Evolutionary conservation across 495 filamentous ascomycete species (phyloP).

Genomic region (Daldinia childiae): DNA sequence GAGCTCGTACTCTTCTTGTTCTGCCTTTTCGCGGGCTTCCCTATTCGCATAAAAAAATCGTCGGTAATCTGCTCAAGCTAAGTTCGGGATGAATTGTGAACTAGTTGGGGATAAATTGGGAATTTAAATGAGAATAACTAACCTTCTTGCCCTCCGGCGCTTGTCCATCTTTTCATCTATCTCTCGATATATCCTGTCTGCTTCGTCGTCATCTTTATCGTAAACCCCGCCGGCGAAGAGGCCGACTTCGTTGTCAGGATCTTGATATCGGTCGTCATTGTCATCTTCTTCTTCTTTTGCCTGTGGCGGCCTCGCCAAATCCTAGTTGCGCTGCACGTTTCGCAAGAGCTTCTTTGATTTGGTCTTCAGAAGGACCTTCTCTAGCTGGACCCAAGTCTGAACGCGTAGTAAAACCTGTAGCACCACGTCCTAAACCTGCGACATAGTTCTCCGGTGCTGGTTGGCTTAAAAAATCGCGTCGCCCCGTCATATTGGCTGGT

Average conservation of each 20-base stretch:
- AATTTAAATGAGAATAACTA: slow-evolving; percentile 60
- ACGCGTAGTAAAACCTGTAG: slow-evolving; percentile 96
- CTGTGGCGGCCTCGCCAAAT: slow-evolving; percentile 74
- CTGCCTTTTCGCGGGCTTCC: slow-evolving; percentile 93
- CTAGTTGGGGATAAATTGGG: slow-evolving; percentile 37
- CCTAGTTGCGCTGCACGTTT: slow-evolving; percentile 89
- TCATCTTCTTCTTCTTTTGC: slow-evolving; percentile 83
- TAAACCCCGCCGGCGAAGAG: slow-evolving; percentile 93
- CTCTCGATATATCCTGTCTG: slow-evolving; percentile 91
- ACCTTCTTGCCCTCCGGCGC: slow-evolving; percentile 88
- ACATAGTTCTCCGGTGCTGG: slow-evolving; percentile 98
- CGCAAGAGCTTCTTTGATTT: slow-evolving; percentile 96
- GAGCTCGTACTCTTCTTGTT: slow-evolving; percentile 92
- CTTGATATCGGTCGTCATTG: slow-evolving; percentile 88
- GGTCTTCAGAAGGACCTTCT: slow-evolving; percentile 96
- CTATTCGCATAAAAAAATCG: slow-evolving; percentile 71
- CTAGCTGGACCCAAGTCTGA: slow-evolving; percentile 96
- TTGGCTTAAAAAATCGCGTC: slow-evolving; percentile 92
- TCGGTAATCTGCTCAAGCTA: slow-evolving; percentile 88
- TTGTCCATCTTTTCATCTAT: slow-evolving; percentile 97
- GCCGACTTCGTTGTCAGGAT: slow-evolving; percentile 96
- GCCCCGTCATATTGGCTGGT: slow-evolving; percentile 68
- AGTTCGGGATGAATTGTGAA: slow-evolving; percentile 76
- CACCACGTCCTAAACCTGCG: slow-evolving; percentile 95
- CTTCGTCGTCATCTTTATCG: slow-evolving; percentile 96